phyloP scores from a whole-genome alignment of 2,329 filamentous ascomycete species.

The Magnaporthales sp. region DNA sequence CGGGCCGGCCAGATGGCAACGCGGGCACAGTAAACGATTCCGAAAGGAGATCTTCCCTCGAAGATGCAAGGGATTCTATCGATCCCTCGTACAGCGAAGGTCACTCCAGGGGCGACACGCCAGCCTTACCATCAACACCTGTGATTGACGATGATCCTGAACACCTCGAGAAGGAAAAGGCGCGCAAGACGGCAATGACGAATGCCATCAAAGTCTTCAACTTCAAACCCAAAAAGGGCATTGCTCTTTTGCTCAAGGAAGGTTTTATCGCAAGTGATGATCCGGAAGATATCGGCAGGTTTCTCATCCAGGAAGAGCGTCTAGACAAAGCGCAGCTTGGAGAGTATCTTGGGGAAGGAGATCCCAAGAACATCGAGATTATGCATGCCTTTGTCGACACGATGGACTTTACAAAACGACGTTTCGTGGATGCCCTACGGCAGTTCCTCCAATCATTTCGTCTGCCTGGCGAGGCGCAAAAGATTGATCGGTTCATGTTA shows the following conservation, averaged over 20 bases:
- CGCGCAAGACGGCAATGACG: conserved; percentile 81
- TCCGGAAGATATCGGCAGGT: conserved; percentile 75
- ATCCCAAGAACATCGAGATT: conserved; percentile 85
- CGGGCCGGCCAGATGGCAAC: conserved; percentile 53
- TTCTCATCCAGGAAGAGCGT: conserved; percentile 71
- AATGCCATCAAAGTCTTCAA: conserved; percentile 92
- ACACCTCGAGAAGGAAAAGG: conserved; percentile 90
- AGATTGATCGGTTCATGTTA: conserved; percentile 98
- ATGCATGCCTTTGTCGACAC: conserved; percentile 97
- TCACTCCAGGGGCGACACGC: conserved; percentile 52
- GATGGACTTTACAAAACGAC: conserved; percentile 87
- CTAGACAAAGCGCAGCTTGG: conserved; percentile 89
- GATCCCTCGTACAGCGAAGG: conserved; percentile 56
- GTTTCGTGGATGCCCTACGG: conserved; percentile 86
- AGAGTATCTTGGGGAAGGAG: conserved; percentile 90
- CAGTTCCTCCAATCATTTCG: conserved; percentile 93
- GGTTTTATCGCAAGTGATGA: conserved; percentile 78
- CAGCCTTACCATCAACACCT: conserved; percentile 56
- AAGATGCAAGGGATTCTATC: conserved; percentile 60
- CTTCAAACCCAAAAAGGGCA: conserved; percentile 91
- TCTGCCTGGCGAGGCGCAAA: conserved; percentile 90
- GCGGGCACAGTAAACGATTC: conserved; percentile 32
- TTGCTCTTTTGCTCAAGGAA: conserved; percentile 74
- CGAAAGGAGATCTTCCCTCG: conserved; percentile 44
- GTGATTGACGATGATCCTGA: conserved; percentile 81